Percentiles rank a stretch among this genome's conserved stretches.
These are phyloP conservation scores for Halophytophthora polymorphica DNA, from an alignment of 352 stramenopile species.

Conservation along the genomic window DNA sequence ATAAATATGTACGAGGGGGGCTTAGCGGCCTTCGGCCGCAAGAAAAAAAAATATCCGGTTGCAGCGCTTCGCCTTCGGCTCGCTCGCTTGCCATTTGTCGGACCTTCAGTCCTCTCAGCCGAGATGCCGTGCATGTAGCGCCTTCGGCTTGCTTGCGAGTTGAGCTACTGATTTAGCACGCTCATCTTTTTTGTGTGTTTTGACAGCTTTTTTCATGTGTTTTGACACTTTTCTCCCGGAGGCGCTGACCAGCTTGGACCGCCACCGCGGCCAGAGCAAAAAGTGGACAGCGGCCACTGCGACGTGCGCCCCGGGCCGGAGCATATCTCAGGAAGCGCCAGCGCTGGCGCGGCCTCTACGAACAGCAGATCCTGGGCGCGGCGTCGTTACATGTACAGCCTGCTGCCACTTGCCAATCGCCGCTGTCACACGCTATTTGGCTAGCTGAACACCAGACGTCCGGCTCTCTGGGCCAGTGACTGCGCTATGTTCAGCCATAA, in stretches of 20 bases:
- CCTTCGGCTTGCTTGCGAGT: too few relatives aligned
- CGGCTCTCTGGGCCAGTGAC: constrained; percentile 16
- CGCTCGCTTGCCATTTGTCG: too few relatives aligned
- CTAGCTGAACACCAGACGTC: constrained; percentile 27
- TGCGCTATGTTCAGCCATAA: constrained; percentile 14
- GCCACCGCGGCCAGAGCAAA: constrained; percentile 4
- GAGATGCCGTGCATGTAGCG: too few relatives aligned
- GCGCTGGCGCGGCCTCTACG: constrained; percentile 18
- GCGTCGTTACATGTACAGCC: too few relatives aligned
- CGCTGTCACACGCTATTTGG: constrained; percentile 27
- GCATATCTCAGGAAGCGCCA: constrained; percentile 18
- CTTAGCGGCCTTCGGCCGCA: too few relatives aligned
- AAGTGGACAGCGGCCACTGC: constrained; percentile 20
- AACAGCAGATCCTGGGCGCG: constrained; percentile 14
- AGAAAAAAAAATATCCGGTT: too few relatives aligned
- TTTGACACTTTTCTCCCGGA: not conserved
- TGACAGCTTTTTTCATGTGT: too few relatives aligned
- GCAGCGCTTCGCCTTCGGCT: too few relatives aligned
- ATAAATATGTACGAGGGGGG: too few relatives aligned
- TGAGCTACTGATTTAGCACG: too few relatives aligned
- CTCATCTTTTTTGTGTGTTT: too few relatives aligned
- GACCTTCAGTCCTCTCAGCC: too few relatives aligned
- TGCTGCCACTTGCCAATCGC: not conserved
- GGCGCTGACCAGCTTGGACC: not conserved
- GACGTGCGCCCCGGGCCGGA: constrained; percentile 2